Base-by-base conservation (phyloP, 805 yeast genomes). In the Yarrowia phangngaensis region DNA sequence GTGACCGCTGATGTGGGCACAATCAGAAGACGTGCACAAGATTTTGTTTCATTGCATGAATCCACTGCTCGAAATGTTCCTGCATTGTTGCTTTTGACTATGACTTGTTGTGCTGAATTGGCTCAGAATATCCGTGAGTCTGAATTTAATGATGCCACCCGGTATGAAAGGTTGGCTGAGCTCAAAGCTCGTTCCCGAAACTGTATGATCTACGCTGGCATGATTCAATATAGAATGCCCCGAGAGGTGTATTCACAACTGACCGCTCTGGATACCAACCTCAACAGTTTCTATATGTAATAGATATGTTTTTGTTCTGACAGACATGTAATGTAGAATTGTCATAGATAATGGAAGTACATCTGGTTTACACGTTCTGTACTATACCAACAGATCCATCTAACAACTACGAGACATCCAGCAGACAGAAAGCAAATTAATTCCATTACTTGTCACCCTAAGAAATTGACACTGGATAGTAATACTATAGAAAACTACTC, bases 191-290 rank as follows among this genome's bases (percentile, higher is more conserved):
- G 82, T 54, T 87, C 95, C 2, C 82, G 79, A 63, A 87, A 87
- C 64, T 84, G 95, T 64, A 87, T 89, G 88, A 78, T 89, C 3
- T 90, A 83, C 64, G 95, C 97, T 6, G 97, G 97, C 53, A 83
- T 90, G 80, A 82, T 89, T 27, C 95, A 86, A 66, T 88, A 84
- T 66, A 81, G 83, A 62, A 86, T 89, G 94, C 55, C 61, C 17
- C 68, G 74, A 50, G 95, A 86, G 58, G 80, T 86, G 0, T 86
- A 84, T 62, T 78, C 84, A 56, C 73, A 79, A 31, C 68, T 84
- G 59, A 78, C 83, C 23, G 76, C 74, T 53, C 65, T 84, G 51
- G 95, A 84, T n/a, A 40, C 47, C 12, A 40, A 40, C 7, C 11
- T 40, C 14, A 40, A 19, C 15, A 28, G 47, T 19, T 24, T 40